Base-by-base conservation (phyloP, 352 stramenopile species). In the Aphanomyces cochlioides region DNA sequence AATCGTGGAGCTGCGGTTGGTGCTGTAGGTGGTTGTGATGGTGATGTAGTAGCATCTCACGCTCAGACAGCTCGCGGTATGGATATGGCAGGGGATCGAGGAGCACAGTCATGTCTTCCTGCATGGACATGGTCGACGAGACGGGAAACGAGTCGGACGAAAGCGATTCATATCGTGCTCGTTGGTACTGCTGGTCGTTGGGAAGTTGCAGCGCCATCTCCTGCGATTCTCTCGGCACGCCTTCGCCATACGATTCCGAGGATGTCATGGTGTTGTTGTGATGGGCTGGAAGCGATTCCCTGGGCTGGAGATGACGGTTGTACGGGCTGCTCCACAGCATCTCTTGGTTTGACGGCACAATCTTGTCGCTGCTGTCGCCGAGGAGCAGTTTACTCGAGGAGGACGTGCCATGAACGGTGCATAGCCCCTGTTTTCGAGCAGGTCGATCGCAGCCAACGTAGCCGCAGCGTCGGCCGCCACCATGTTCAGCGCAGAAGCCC, bases 381-480 rank as follows among this genome's bases (percentile, higher is more conserved):
- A 28, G 28, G 28, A 28, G 28, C 28, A 28, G 28, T 28, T 28
- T 28, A 28, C 28, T 28, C 28, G 28, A 28, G 28, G 28, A 28
- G 28, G 28, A 28, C 28, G 28, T 28, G 28, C 28, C 28, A 72
- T 96, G 89, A 73, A 88, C 85, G 40, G 87, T 94, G 77, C 89
- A 96, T 73, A 92, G 92, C 57, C 89, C 89, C 72, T 91, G 88
- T 73, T 93, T 92, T 36, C 89, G 84, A 39, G 85, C 85, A 0
- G 87, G 89, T 58, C 90, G 89, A 75, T 90, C 90, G 78, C 88
- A 96, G 39, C 78, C 80, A 3, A 81, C 57, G 60, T 89, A 73
- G 66, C 88, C 82, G 74, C 88, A 96, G 17, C 87, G 84, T 69
- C 92, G 91, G 72, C 87, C 88, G 41, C 88, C 88, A 57, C 88